Base-by-base conservation (phyloP, 2,329 filamentous ascomycete genomes). In the Aspergillus pseudonomiae region DNA sequence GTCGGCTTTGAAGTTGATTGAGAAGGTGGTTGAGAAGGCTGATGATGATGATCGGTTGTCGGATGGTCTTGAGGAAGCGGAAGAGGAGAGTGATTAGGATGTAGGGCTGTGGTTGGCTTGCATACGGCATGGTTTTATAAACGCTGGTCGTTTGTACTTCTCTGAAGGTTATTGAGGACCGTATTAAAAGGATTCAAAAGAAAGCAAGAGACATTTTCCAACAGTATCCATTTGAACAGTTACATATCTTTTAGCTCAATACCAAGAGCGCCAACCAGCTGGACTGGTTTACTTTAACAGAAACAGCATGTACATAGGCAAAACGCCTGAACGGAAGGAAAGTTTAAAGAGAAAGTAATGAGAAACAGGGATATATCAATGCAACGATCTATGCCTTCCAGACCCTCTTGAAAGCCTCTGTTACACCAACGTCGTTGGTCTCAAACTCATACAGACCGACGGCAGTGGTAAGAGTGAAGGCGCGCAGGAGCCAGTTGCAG, bases 401-500 rank as follows among this genome's bases (percentile, higher is more conserved):
- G 67, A 98, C 83, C 76, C 91, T 88, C 86, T 91, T 93, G 70
- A 97, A 85, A 36, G 89, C 90, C 85, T 96, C 94, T 10, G 93
- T 97, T 64, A 99, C 79, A 69, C 95, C 95, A 59, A 99, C 93
- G 71, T 99, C 95, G 76, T 97, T 98, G 36, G 95, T 99, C 89
- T 99, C 95, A 74, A 98, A 98, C 81, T 98, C 94, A 82, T 99
- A 99, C 74, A 98, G 85, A 63, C 94, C 94, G 69, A 97, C 85
- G 57, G 91, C 93, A 67, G 94, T 92, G 59, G 92, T 83, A 63
- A 94, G 84, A 12, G 96, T 97, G 64, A 87, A 89, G 53, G 85
- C 81, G 74, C 94, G 93, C 67, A 98, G 87, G 43, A 85, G 83
- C 93, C 93, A 98, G 79, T 86, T 87, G 77, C 89, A 84, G n/a